Conservation (phyloP, 164 flowering plant genomes). For the Sextonia rubra region DNA sequence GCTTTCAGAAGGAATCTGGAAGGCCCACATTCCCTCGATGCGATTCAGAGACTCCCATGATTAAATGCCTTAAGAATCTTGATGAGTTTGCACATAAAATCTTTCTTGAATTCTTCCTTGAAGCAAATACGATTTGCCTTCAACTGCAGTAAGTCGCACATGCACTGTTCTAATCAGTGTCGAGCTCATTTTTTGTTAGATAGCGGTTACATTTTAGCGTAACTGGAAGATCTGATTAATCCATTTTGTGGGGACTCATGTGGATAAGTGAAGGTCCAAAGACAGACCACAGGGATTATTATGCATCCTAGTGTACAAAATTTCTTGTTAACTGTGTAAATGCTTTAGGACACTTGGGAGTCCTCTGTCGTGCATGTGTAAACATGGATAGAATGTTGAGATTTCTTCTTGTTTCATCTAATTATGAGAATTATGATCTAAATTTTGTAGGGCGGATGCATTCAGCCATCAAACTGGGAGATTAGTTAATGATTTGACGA, state of each 20-base stretch:
- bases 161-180: not conserved
- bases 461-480: constrained; percentile 70
- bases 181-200: not conserved
- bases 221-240: not conserved
- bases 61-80: constrained; percentile 45
- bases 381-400: not conserved
- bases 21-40: constrained; percentile 61
- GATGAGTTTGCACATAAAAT: constrained; percentile 36
- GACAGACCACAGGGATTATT: too few relatives aligned
- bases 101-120: constrained; percentile 66
- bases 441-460: constrained; percentile 43
- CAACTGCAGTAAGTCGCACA: constrained; percentile 57
- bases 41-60: constrained; percentile 37
- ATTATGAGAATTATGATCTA: constrained; percentile 7
- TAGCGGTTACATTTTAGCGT: not conserved
- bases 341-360: not conserved
- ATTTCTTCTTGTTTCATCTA: not conserved
- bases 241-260: not conserved
- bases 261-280: not conserved
- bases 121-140: constrained; percentile 75
- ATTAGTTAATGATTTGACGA: constrained; percentile 63
- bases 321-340: too few relatives aligned
- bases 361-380: not conserved
- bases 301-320: too few relatives aligned
- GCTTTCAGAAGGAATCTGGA: constrained; percentile 74